Evolutionary conservation across 805 yeast genomes (phyloP), one percentile per base, ranked within the genome.

Genomic region (Cyberlindnera amylophila): DNA sequence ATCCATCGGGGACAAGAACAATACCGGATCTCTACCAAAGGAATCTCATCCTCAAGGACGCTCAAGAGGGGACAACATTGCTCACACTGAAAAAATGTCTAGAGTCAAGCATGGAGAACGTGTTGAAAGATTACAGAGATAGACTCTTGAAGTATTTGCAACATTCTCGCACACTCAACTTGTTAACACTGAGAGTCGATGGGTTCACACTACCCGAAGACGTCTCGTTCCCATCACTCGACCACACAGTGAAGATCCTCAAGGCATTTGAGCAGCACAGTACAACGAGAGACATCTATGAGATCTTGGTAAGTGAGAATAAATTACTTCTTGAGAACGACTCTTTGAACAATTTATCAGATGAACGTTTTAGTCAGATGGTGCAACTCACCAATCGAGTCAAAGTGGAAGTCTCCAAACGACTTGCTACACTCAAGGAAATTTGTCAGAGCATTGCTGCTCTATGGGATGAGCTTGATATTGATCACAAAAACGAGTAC

Each of bases 11-110:
- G 0, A 57, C 61, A 7, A 54, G 58, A 19, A 64, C 72, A 1
- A 66, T 69, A 6, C 69, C 72, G 6, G 74, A 69, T 46, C 49
- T 68, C 10, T 69, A 67, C 36, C 58, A 64, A 7, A 53, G 74
- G 43, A 69, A 69, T 43, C 58, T 69, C 23, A 54, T 69, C 3
- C 19, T 49, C 11, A 53, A 50, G 21, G 45, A 46, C 6, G 16
- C 33, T 1, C 40, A 37, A 3, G 51, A 63, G 27, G 63, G 59
- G 3, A 49, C 66, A 5, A 60, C 71, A 0, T 44, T 68, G 14
- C 53, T 69, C 27, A 63, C 57, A 34, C 54, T 63, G 38, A 58
- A 61, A 35, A 63, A 63, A 29, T 51, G 63, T 4, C 46, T 69
- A 19, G 47, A 49, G 6, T 50, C 59, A 4, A 66, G 66, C 4